Percentiles rank a stretch among this genome's conserved stretches.
Conservation (phyloP, 2,329 filamentous ascomycete genomes). For the Alternaria hordeiaustralica region DNA sequence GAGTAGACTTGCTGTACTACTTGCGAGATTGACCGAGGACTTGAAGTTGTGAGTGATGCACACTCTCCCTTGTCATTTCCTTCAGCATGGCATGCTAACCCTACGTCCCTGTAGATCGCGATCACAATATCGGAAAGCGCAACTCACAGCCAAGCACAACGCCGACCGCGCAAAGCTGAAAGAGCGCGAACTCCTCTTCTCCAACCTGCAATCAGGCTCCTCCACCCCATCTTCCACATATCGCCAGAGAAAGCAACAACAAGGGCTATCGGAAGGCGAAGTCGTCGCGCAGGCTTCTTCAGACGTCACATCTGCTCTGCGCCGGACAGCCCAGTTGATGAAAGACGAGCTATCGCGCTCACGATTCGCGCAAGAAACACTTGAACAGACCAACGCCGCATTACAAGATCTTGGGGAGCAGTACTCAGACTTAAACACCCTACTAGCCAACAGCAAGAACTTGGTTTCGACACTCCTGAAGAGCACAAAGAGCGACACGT, state of each 20-base stretch:
- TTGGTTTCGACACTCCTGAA: constrained; percentile 79
- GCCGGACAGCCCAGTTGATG: constrained; percentile 86
- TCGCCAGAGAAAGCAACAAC: constrained; percentile 47
- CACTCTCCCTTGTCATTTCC: background rate
- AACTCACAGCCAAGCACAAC: constrained; percentile 77
- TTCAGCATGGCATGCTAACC: constrained; percentile 1
- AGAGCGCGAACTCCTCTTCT: constrained; percentile 78
- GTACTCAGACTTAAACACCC: constrained; percentile 78
- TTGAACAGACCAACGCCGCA: constrained; percentile 82
- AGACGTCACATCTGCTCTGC: constrained; percentile 83
- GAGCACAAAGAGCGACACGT: constrained; percentile 95
- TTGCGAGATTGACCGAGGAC: constrained; percentile 72
- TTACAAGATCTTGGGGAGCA: constrained; percentile 80
- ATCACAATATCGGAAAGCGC: constrained; percentile 78
- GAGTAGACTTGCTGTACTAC: constrained; percentile 69
- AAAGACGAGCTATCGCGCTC: constrained; percentile 83
- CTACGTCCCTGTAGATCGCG: constrained; percentile 56
- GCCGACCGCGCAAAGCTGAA: constrained; percentile 75
- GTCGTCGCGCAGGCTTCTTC: constrained; percentile 75
- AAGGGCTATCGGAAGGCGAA: constrained; percentile 72
- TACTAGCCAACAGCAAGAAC: constrained; percentile 75
- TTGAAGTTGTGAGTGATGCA: constrained; percentile 68
- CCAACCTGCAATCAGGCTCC: constrained; percentile 61
- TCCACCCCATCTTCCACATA: constrained; percentile 45
- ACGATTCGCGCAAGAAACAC: constrained; percentile 86